phyloP scores from a whole-genome alignment of 2,329 filamentous ascomycete species.

The Xylariaceae sp. region DNA sequence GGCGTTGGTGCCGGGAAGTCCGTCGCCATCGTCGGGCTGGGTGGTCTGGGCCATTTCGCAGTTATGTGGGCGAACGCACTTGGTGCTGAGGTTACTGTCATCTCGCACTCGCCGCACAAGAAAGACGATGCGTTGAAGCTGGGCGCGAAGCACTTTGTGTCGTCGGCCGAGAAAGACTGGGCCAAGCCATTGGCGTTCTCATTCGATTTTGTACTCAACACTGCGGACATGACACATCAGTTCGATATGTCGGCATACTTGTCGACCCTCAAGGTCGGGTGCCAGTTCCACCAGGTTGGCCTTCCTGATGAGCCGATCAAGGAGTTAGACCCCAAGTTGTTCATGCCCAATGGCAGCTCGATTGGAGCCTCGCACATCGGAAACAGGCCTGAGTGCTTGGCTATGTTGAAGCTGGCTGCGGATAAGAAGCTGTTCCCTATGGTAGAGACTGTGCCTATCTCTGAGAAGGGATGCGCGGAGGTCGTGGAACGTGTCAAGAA shows the following conservation, averaged over 20 bases:
- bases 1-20: conserved; percentile 65
- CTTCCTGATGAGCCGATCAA: conserved; percentile 49
- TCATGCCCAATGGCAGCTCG: conserved; percentile 37
- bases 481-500: conserved; percentile 66
- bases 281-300: conserved; percentile 56
- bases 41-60: conserved; percentile 71
- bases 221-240: conserved; percentile 45
- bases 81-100: conserved; percentile 61
- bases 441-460: conserved; percentile 61
- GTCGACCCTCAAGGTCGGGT: conserved; percentile 47
- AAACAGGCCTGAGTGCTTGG: conserved; percentile 54
- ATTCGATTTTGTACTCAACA: conserved; percentile 51
- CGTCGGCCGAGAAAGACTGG: conserved; percentile 52
- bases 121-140: conserved; percentile 56
- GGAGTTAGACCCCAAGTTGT: conserved; percentile 37
- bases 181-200: conserved; percentile 47
- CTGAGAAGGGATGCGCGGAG: conserved; percentile 64
- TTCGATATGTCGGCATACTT: conserved; percentile 53
- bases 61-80: conserved; percentile 68
- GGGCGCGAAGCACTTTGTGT: conserved; percentile 55
- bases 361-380: conserved; percentile 55
- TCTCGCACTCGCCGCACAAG: conserved; percentile 59
- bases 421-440: conserved; percentile 45
- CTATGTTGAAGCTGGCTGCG: conserved; percentile 56
- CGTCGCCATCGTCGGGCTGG: conserved; percentile 69